Evolutionary conservation across 345 rosid genomes (phyloP).

Genomic region (Citrus cavaleriei): DNA sequence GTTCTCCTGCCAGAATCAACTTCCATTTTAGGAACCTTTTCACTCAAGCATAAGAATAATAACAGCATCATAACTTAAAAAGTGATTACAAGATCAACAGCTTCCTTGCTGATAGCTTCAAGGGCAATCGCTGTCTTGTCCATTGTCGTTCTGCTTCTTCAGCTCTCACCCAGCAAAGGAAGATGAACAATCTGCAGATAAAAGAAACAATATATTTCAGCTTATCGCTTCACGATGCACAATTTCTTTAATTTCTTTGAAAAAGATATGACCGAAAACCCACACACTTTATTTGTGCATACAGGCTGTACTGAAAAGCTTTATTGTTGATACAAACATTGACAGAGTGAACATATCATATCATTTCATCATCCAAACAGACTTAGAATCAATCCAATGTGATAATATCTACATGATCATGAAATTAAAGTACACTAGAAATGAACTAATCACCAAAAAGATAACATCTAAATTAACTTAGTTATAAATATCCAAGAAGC

Average conservation of each 20-base stretch:
- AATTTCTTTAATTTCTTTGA: background rate
- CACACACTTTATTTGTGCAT: background rate
- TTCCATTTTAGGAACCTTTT: background rate
- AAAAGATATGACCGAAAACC: background rate
- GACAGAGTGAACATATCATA: background rate
- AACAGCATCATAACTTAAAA: background rate
- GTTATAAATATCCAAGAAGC: no score
- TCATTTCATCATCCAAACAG: background rate
- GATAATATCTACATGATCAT: background rate
- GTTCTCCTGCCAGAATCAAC: conserved; percentile 39
- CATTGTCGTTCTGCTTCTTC: conserved; percentile 35
- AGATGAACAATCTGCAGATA: conserved; percentile 12
- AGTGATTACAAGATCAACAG: conserved; percentile 58
- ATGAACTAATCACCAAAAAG: background rate
- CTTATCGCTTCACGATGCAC: background rate
- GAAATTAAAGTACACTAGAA: background rate
- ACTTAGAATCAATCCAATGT: no score
- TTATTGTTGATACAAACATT: background rate
- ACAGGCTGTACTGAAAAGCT: background rate
- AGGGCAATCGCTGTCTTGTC: conserved; percentile 45
- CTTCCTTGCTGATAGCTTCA: conserved; percentile 73
- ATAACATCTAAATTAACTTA: background rate
- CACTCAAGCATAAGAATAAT: background rate
- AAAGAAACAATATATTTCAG: background rate
- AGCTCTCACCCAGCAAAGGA: conserved; percentile 4